Conservation (phyloP, 768 basidiomycete genomes). For the Boletus insuetus region DNA sequence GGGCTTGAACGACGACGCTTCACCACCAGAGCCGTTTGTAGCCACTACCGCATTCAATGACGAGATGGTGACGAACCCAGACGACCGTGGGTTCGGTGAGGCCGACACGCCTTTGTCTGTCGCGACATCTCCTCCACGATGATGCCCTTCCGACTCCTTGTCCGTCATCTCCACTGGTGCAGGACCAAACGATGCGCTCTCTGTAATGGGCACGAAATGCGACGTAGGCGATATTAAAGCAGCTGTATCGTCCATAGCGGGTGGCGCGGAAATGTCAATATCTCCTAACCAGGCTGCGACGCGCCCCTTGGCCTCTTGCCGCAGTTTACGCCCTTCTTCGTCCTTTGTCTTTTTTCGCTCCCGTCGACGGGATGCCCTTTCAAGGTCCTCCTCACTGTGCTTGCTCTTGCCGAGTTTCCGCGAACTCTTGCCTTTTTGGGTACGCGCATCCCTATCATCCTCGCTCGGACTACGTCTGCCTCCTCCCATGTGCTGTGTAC, state of each 20-base stretch:
- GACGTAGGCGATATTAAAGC: conserved; percentile 36
- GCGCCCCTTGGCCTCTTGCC: conserved; percentile 58
- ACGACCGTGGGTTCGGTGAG: conserved; percentile 69
- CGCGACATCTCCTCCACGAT: neutral
- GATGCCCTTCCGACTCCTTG: neutral
- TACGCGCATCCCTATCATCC: conserved; percentile 30
- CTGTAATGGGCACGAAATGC: conserved; percentile 27
- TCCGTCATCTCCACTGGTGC: conserved; percentile 7
- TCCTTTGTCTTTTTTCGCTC: conserved; percentile 33
- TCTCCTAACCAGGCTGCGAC: conserved; percentile 78
- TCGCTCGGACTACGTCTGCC: conserved; percentile 27
- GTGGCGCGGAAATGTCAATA: conserved; percentile 56
- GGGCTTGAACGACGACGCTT: conserved; percentile 7
- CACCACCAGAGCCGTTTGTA: conserved; percentile 1
- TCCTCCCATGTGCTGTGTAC: conserved; percentile 29
- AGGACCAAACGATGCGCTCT: conserved; percentile 23
- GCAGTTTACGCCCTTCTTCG: conserved; percentile 37
- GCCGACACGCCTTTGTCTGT: conserved; percentile 28
- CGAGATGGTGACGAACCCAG: conserved; percentile 69
- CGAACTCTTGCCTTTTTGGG: conserved; percentile 27
- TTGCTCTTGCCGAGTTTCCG: conserved; percentile 24
- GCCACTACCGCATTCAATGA: conserved; percentile 39
- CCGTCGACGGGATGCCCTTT: conserved; percentile 20
- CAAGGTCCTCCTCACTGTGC: conserved; percentile 28
- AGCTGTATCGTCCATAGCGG: conserved; percentile 37